phyloP scores from a whole-genome alignment of 1,284 basidiomycete species.

The Trametes polyzona region DNA sequence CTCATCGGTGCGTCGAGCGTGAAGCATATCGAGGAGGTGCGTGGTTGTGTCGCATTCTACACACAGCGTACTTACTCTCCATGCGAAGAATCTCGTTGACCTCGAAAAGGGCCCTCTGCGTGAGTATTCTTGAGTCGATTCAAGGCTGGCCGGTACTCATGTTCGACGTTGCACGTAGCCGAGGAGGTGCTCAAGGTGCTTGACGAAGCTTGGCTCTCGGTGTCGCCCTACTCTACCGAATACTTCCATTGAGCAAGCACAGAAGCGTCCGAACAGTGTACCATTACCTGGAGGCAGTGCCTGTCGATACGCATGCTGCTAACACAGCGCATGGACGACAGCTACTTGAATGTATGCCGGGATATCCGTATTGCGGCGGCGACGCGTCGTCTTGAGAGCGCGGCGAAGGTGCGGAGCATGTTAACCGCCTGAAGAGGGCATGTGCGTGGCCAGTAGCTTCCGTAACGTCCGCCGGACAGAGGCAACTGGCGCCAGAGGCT shows the following conservation, averaged over 20 bases:
- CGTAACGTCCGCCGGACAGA: background rate
- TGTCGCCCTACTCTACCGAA: slow-evolving; percentile 35
- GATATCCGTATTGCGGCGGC: too few species aligned
- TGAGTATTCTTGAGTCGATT: slow-evolving; percentile 34
- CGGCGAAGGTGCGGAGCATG: background rate
- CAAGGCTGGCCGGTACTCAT: background rate
- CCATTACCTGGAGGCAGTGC: too few species aligned
- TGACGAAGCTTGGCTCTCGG: slow-evolving; percentile 43
- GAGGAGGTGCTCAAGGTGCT: slow-evolving; percentile 42
- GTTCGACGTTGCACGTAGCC: slow-evolving; percentile 24
- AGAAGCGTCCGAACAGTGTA: too few species aligned
- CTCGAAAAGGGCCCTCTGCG: slow-evolving; percentile 61
- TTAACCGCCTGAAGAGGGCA: background rate
- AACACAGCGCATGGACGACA: too few species aligned
- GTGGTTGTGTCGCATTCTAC: too few species aligned
- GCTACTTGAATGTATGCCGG: too few species aligned
- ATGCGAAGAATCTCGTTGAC: slow-evolving; percentile 51
- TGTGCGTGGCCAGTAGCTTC: background rate
- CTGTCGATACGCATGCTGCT: too few species aligned
- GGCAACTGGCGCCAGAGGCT: background rate
- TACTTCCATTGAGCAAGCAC: slow-evolving; percentile 39
- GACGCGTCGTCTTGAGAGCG: too few species aligned
- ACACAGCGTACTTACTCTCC: background rate
- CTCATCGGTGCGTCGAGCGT: slow-evolving; percentile 56
- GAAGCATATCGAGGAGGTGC: slow-evolving; percentile 52